Evolutionary conservation across 805 yeast species (phyloP), one percentile per base, ranked within the genome.

Genomic region (Ogataea methylovora): DNA sequence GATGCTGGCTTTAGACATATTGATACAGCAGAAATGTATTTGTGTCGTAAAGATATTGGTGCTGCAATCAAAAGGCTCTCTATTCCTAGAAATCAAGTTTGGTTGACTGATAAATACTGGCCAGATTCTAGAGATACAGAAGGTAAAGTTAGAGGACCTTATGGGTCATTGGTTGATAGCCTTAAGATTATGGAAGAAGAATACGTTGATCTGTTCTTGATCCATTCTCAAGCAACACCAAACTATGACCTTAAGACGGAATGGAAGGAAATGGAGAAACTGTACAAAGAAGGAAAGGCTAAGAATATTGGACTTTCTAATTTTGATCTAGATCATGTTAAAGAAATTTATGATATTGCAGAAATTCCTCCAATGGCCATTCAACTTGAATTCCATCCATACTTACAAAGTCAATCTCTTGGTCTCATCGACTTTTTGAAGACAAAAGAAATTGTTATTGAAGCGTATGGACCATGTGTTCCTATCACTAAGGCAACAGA

Each of bases 361-460:
- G 54, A 58, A 35, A 45, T 65, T 27, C 58, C 60, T 40, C 85
- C 86, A 2, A 67, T 57, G 29, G 76, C 76, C 12, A 69, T 76
- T 49, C 86, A 79, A 55, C 70, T 79, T 40, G 85, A 79, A 52
- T 78, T 62, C 53, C 77, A 72, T 51, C 77, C 84, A 0, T 72
- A 73, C 48, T 63, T 77, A 43, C 84, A 76, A 44, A 58, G 66
- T 40, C 84, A 79, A 49, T 61, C 79, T 2, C 71, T 74, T 1
- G 80, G 74, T 3, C 61, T 71, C 21, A 40, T 55, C 24, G 55
- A 63, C 7, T 70, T 49, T 42, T 48, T 58, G 21, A 49, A 52
- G 25, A 40, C 56, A 19, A 42, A 68, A 39, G 49, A 39, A 15
- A 65, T 67, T 32, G 41, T 57, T 21, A 44, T 66, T 9, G 69